Percentiles rank a stretch among this genome's conserved stretches.
These are phyloP conservation scores for Colletotrichum sp. DNA, from an alignment of 2,329 filamentous ascomycete species.

Conservation along the genomic window DNA sequence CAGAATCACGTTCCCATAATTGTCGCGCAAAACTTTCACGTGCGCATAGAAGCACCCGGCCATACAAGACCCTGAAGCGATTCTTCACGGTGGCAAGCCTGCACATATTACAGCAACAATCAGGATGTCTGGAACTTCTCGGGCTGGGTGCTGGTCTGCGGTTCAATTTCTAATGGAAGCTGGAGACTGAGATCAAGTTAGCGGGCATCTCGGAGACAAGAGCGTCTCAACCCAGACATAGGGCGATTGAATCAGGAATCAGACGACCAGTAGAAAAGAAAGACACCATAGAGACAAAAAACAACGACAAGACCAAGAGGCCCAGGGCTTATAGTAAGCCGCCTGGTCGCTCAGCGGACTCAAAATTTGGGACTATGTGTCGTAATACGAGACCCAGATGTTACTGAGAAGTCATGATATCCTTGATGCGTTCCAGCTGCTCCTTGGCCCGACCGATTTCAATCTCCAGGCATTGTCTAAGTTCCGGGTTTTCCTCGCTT, in stretches of 20 bases:
- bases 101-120: neutral
- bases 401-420: neutral
- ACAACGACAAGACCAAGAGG: neutral
- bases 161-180: neutral
- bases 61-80: neutral
- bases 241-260: neutral
- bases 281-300: neutral
- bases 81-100: neutral
- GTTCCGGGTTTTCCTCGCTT: neutral
- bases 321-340: rapidly evolving
- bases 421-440: neutral
- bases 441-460: neutral
- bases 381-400: neutral
- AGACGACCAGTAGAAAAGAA: rapidly evolving
- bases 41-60: neutral
- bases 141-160: neutral
- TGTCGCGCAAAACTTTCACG: neutral
- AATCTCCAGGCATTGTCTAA: neutral
- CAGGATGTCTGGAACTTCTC: neutral
- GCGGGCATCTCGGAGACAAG: neutral
- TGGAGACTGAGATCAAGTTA: rapidly evolving
- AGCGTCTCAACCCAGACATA: neutral
- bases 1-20: neutral
- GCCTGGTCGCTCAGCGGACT: neutral
- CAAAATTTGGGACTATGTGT: neutral